Evolutionary conservation across 192 early-diverging fungal species (phyloP), one percentile per base, ranked within the genome.

Genomic region (Mortierella hygrophila): DNA sequence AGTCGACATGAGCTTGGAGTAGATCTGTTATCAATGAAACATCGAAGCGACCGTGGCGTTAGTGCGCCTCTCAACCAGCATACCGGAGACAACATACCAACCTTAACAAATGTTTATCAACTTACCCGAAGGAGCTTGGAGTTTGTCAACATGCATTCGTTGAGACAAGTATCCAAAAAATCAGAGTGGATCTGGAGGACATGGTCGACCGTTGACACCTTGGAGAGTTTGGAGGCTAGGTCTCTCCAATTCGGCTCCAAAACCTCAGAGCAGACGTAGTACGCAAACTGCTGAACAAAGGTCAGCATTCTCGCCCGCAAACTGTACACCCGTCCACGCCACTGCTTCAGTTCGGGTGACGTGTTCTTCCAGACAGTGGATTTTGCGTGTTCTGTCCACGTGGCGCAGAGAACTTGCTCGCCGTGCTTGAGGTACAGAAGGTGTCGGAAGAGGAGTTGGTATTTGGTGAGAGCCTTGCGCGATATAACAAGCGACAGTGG

Each of bases 271-370:
- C 95, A 95, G 49, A 95, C 91, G 80, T 97, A 98, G 84, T 96
- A 96, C 80, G 97, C 87, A 83, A 98, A 95, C 85, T 98, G 96
- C 76, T 98, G 97, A 21, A 99, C 91, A 89, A 96, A 97, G n/a
- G 94, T 92, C 44, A 98, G 83, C 93, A 99, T 99, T 47, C 93
- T 94, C 46, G 92, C 92, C 44, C 97, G 93, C 26, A 97, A 88
- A 11, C 93, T 92, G 79, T 92, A 94, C 32, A 97, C 90, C 35
- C 93, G 91, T 11, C 92, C 90, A 68, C 93, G 91, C 88, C 89
- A 93, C 15, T 85, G 82, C 42, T 91, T 90, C 40, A 94, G 29
- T 23, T 82, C 89, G 42, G 89, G 88, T n/a, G 90, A 76, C 11
- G 80, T 88, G 21, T 91, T 89, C 78, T 81, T 90, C 90, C 90